These are phyloP conservation scores for Spiraea crenata DNA, from an alignment of 331 rosid genomes.

Conservation along the genomic window DNA sequence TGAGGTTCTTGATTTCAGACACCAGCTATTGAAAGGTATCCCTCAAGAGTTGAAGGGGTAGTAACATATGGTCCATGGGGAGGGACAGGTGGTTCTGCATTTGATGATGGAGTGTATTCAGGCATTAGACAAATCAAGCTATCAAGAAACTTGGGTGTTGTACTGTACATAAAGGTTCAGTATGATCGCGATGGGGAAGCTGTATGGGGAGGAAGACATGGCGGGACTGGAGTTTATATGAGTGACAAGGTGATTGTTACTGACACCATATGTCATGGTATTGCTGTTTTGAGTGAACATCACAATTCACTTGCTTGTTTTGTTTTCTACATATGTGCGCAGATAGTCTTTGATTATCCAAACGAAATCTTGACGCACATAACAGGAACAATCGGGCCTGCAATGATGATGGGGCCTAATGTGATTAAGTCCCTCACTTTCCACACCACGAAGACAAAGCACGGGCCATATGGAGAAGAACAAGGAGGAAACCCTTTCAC, in stretches of 20 bases:
- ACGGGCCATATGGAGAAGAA: slow-evolving; percentile 91
- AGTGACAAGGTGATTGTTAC: slow-evolving; percentile 55
- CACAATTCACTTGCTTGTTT: background rate
- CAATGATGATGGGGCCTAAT: slow-evolving; percentile 75
- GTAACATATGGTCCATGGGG: slow-evolving; percentile 89
- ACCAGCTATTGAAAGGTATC: slow-evolving; percentile 26
- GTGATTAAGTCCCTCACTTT: slow-evolving; percentile 74
- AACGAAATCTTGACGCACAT: slow-evolving; percentile 77
- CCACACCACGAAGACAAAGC: slow-evolving; percentile 55
- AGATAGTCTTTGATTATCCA: slow-evolving; percentile 75
- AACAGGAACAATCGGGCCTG: slow-evolving; percentile 65
- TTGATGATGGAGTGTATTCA: slow-evolving; percentile 70
- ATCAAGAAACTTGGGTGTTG: slow-evolving; percentile 75
- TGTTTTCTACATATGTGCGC: slow-evolving; percentile 9
- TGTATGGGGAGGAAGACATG: slow-evolving; percentile 67
- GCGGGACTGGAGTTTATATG: slow-evolving; percentile 85
- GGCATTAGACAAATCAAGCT: slow-evolving; percentile 72
- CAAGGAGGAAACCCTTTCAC: slow-evolving; percentile 71
- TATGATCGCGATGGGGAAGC: slow-evolving; percentile 67
- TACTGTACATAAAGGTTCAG: slow-evolving; percentile 53
- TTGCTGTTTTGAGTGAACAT: background rate
- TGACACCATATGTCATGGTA: background rate
- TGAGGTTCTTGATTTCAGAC: slow-evolving; percentile 33
- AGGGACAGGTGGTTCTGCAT: slow-evolving; percentile 58
- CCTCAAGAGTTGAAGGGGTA: slow-evolving; percentile 28